Conservation (phyloP, 768 basidiomycete genomes). For the Tylopilus felleus region DNA sequence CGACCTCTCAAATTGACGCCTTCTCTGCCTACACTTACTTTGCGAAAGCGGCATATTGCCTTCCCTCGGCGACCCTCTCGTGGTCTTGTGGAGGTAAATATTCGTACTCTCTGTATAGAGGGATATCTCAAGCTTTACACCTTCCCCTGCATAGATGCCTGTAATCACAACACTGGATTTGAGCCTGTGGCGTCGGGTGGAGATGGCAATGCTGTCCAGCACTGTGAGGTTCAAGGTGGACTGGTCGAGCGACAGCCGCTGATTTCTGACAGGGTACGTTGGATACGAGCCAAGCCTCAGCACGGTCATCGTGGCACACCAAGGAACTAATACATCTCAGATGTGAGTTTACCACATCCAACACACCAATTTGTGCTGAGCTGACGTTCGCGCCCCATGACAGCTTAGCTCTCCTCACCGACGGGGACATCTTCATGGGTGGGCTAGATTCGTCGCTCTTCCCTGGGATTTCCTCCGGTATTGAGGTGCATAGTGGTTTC, state of each 20-base stretch:
- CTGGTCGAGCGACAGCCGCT: background rate
- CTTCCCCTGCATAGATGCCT: conserved; percentile 31
- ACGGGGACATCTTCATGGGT: conserved; percentile 32
- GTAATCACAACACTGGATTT: conserved; percentile 42
- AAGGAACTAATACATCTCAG: conserved; percentile 26
- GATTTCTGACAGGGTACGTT: conserved; percentile 22
- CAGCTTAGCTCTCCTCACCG: conserved; percentile 39
- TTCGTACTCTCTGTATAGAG: background rate
- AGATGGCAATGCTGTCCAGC: conserved; percentile 38
- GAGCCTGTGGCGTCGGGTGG: conserved; percentile 44
- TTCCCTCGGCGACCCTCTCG: conserved; percentile 33
- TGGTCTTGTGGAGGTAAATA: conserved; percentile 54
- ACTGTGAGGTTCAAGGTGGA: conserved; percentile 32
- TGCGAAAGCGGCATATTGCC: conserved; percentile 48
- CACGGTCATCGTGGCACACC: conserved; percentile 34
- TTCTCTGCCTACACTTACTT: conserved; percentile 49
- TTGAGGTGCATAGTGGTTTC: conserved; percentile 49
- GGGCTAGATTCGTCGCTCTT: conserved; percentile 41
- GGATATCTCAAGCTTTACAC: background rate
- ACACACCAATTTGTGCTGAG: conserved; percentile 19
- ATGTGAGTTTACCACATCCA: conserved; percentile 43
- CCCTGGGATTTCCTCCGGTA: conserved; percentile 38
- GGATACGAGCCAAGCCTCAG: conserved; percentile 40
- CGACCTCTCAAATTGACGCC: conserved; percentile 35
- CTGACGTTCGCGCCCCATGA: background rate